A percentile compares a stretch with the other conserved stretches of the same genome.
Conservation (phyloP, 2,329 filamentous ascomycete species). For the Dactylella cylindrospora region DNA sequence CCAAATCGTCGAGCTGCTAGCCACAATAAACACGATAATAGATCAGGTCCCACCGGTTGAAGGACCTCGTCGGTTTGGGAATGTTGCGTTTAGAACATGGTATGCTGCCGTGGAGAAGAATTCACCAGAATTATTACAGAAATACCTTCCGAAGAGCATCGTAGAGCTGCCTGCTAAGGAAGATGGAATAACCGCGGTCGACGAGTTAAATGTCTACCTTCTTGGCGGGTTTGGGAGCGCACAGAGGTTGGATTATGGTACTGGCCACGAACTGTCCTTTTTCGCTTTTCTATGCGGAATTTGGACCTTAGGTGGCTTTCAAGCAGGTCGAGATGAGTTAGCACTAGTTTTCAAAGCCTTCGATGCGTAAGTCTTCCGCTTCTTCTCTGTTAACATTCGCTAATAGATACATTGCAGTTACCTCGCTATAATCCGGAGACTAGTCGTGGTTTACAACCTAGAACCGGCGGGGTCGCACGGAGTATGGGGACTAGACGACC, state of each 20-base stretch:
- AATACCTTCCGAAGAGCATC: conserved; percentile 59
- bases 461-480: conserved; percentile 95
- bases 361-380: conserved; percentile 67
- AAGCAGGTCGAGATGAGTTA: conserved; percentile 54
- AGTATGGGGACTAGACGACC: conserved; percentile 98
- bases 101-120: conserved; percentile 64
- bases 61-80: conserved; percentile 87
- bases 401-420: conserved; percentile 59
- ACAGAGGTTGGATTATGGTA: conserved; percentile 90
- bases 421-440: conserved; percentile 72
- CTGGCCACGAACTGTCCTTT: conserved; percentile 93
- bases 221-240: conserved; percentile 83
- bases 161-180: conserved; percentile 45
- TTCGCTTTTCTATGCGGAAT: conserved; percentile 84
- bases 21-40: conserved; percentile 66
- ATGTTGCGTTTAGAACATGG: conserved; percentile 87
- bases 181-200: conserved; percentile 56
- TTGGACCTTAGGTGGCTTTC: conserved; percentile 86
- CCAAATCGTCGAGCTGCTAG: conserved; percentile 67
- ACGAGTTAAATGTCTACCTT: conserved; percentile 77
- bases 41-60: conserved; percentile 79
- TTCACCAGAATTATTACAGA: conserved; percentile 58
- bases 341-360: conserved; percentile 53
- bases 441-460: conserved; percentile 88
- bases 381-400: conserved; percentile 19